A percentile compares a stretch with the other conserved stretches of the same genome.
Conservation (phyloP, 768 basidiomycete species). For the Termitomyces sp. region DNA sequence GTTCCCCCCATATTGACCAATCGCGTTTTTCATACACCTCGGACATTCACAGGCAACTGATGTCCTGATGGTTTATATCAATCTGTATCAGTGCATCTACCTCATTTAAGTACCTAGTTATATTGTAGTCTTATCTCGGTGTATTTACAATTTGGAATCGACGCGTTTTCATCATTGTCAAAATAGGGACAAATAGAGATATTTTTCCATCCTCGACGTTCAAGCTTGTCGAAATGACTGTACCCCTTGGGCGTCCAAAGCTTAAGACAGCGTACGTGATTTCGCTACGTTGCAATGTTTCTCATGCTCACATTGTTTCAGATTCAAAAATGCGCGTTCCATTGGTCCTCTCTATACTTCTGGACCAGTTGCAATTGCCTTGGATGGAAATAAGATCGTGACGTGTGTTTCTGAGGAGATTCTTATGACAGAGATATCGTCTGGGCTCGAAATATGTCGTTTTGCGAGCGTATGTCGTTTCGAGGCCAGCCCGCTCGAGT, state of each 20-base stretch:
- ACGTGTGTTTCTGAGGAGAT: slow-evolving; percentile 88
- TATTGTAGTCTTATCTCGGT: not conserved
- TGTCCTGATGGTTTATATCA: not conserved
- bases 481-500: not conserved
- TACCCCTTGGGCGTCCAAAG: slow-evolving; percentile 34
- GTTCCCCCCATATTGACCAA: slow-evolving; percentile 6
- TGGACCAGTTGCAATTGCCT: slow-evolving; percentile 76
- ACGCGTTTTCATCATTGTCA: not conserved
- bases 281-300: not conserved
- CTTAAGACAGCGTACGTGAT: slow-evolving; percentile 59
- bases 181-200: slow-evolving; percentile 11
- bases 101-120: not conserved
- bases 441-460: slow-evolving; percentile 70
- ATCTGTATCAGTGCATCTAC: not conserved
- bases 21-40: not conserved
- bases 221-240: slow-evolving; percentile 22
- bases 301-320: slow-evolving; percentile 22
- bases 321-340: slow-evolving; percentile 69
- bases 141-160: not conserved
- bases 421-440: slow-evolving; percentile 73
- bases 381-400: slow-evolving; percentile 73
- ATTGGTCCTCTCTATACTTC: slow-evolving; percentile 83
- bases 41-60: not conserved
- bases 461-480: slow-evolving; percentile 69
- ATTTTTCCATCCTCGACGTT: slow-evolving; percentile 11